phyloP scores from a whole-genome alignment of 1,139 yeast species.

The Oligophagozyma castellii region DNA sequence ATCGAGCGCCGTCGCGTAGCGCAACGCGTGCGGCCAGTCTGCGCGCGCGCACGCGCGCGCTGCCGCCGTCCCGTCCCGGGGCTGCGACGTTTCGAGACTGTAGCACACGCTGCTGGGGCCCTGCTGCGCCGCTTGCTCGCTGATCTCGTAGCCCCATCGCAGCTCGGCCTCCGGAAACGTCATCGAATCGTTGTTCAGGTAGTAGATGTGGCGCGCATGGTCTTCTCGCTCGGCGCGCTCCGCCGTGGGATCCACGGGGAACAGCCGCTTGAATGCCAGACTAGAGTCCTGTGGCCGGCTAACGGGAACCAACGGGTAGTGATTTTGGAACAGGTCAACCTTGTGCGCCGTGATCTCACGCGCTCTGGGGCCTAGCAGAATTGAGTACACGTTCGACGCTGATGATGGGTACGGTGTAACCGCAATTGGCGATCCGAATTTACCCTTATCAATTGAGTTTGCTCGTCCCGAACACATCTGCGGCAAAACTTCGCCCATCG shows the following conservation, averaged over 20 bases:
- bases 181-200: constrained; percentile 12
- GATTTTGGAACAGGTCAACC: constrained; percentile 16
- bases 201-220: constrained; percentile 11
- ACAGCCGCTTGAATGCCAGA: constrained; percentile 13
- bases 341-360: constrained; percentile 12
- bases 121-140: background rate
- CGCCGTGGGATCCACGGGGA: constrained; percentile 8
- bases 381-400: constrained; percentile 12
- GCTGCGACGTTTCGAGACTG: too few relatives aligned
- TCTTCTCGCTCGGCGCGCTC: constrained; percentile 5
- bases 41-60: constrained; percentile 14
- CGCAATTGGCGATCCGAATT: background rate
- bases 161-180: constrained; percentile 15
- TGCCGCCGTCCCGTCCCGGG: constrained; percentile 15
- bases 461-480: too few relatives aligned
- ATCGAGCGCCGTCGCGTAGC: constrained; percentile 59
- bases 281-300: constrained; percentile 6
- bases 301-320: constrained; percentile 20
- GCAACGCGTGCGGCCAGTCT: constrained; percentile 25
- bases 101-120: too few relatives aligned
- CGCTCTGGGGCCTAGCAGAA: constrained; percentile 17
- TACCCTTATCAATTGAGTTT: background rate
- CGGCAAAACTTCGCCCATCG: background rate
- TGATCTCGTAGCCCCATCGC: background rate
- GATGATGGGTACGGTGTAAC: constrained; percentile 11